Evolutionary conservation across 345 rosid species (phyloP).

Genomic region (Pugionium dolabratum): DNA sequence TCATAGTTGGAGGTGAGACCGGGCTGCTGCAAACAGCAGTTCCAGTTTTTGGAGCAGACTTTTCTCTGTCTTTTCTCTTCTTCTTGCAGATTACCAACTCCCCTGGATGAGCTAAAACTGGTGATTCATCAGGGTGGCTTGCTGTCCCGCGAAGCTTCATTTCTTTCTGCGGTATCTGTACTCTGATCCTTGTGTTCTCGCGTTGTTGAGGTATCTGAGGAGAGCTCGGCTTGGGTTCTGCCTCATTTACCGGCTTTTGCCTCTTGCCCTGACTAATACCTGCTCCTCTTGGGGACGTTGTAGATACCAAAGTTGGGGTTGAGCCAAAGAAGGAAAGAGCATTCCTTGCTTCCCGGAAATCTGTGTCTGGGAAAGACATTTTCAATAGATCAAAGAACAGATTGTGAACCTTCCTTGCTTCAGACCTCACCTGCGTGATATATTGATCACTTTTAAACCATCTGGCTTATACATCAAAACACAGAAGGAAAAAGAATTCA

Average conservation of each 20-base stretch:
- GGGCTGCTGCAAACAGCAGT: constrained; percentile 71
- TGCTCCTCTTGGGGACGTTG: constrained; percentile 57
- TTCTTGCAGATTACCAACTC: constrained; percentile 96
- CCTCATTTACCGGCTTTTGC: constrained; percentile 56
- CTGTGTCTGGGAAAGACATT: constrained; percentile 87
- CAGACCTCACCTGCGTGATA: constrained; percentile 78
- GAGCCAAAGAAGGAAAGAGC: constrained; percentile 70
- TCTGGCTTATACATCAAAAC: background rate
- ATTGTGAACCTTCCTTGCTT: constrained; percentile 96
- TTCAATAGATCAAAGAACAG: constrained; percentile 93
- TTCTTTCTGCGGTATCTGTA: constrained; percentile 68
- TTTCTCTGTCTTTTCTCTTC: constrained; percentile 97
- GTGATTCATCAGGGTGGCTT: constrained; percentile 66
- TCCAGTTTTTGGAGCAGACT: constrained; percentile 59
- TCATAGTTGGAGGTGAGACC: constrained; percentile 64
- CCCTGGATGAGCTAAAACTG: constrained; percentile 76
- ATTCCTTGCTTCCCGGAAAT: constrained; percentile 78
- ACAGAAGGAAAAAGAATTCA: background rate
- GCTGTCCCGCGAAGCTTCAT: constrained; percentile 48
- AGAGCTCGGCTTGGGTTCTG: constrained; percentile 55
- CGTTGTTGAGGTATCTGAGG: constrained; percentile 56
- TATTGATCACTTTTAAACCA: background rate
- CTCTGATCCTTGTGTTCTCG: constrained; percentile 76
- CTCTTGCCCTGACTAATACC: constrained; percentile 64
- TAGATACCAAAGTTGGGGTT: constrained; percentile 47